Evolutionary conservation across 129 eudicot genomes (phyloP), one percentile per base, ranked within the genome.

Genomic region (Oenanthe sinensis): DNA sequence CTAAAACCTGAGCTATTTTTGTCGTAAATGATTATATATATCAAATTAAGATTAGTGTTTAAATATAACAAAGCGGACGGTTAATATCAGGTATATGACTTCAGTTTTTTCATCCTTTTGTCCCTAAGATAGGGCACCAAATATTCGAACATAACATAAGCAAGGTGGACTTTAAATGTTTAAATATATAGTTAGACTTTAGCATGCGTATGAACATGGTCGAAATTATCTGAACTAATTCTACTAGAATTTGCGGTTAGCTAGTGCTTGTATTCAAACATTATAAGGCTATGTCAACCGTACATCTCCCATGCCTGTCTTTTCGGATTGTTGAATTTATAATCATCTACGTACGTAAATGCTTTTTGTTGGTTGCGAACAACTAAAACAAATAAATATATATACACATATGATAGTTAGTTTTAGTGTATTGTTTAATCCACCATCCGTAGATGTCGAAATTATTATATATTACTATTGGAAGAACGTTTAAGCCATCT

Each of bases 221-320:
- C 33, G 5, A 11, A 24, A n/a, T 60, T 58, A 58, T 58, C 65
- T n/a, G 13, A 11, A 36, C 47, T 40, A 42, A 71, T 42, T 71
- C 45, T 28, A 40, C 44, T 11, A 43, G 20, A 72, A n/a, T n/a
- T 44, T 42, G 26, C 54, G 37, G 76, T 43, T 73, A 22, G 76
- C n/a, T 73, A 22, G 76, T 73, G 54, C 50, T 48, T 40, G 24
- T 42, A 73, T 22, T 73, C 76, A 44, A 73, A 73, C 37, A 73
- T 44, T 73, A 73, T 13, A 24, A 43, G 5, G 8, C 37, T 22
- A 4, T 22, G 76, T 73, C 76, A 43, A 73, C 76, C 76, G 76
- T 73, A 73, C 76, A 73, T 73, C 76, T 44, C 76, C 54, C 17
- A 10, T 73, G 14, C 46, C 26, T 65, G 10, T 12, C 20, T 30